Evolutionary conservation across 768 basidiomycete species (phyloP), one percentile per base, ranked within the genome.

Genomic region (Naematelia aurantialba): DNA sequence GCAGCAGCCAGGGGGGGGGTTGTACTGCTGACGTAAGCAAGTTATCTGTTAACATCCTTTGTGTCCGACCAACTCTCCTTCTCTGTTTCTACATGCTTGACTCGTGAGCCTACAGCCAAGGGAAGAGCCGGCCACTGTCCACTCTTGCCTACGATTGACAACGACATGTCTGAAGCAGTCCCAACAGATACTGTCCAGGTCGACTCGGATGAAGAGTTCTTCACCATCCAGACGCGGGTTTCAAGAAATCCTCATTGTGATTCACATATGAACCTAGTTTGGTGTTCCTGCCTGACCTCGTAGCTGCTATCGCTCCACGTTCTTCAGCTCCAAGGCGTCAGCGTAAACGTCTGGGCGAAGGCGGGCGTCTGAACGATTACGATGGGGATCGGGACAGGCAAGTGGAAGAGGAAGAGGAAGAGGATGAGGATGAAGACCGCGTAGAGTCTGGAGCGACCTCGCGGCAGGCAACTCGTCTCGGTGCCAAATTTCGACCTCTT

Each of bases 11-110:
- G 24, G 24, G 24, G 45, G 24, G 24, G 4, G 24, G 19, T 4
- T n/a, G 5, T 11, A 11, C 11, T 5, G 45, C 25, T 46, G 45
- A 46, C 45, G 45, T 24, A 24, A 22, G 12, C 47, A 31, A 42
- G 21, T 22, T 29, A 56, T 56, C 56, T 52, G 22, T 51, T 27
- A 26, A 49, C 30, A 29, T n/a, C 52, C 45, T 42, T 27, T 24
- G 45, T n/a, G 58, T 53, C 29, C 25, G 34, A 5, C 24, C 49
- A 8, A 4, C 27, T 24, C 27, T 5, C n/a, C n/a, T n/a, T n/a
- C n/a, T n/a, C n/a, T n/a, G n/a, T n/a, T n/a, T n/a, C n/a, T n/a
- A n/a, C n/a, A n/a, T n/a, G n/a, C n/a, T n/a, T n/a, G n/a, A n/a
- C n/a, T n/a, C n/a, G n/a, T n/a, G n/a, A n/a, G n/a, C n/a, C n/a